Base-by-base conservation (phyloP, 225 moss, liverwort and hornwort species). In the Physcomitrellopsis africana region DNA sequence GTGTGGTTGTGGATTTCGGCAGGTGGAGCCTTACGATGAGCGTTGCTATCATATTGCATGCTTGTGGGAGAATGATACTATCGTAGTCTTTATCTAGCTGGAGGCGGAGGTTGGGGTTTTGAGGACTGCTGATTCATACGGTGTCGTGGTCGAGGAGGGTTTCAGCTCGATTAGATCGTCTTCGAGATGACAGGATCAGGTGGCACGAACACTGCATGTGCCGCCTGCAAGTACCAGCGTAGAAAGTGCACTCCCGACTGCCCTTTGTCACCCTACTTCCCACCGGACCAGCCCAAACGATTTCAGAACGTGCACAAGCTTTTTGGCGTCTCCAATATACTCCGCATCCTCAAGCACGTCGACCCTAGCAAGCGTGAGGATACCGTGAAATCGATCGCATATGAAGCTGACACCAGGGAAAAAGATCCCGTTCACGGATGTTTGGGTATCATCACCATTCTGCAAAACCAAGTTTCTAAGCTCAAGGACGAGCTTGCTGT, bases 351-450 rank as follows among this genome's bases (percentile, higher is more conserved):
- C 44, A 86, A 83, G 68, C 81, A 91, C 49, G 86, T 91, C 8
- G 86, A 89, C 29, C 81, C 81, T 10, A 86, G 83, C 63, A 84
- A 83, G 71, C 86, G 85, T 8, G 84, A 87, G 56, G 91, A 91
- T 63, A 83, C 84, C 12, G 91, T 91, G 44, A 89, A 86, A 20
- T 89, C 89, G 10, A 81, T 91, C 24, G 83, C 89, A 0, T 91
- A 86, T 73, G 91, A 91, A 44, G 91, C 91, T 7, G 91, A 91
- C 53, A 89, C 91, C 0, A 72, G 91, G 13, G 86, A 86, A 43
- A 86, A 86, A 70, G 91, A 91, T 67, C 91, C 89, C 20, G 89
- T 91, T 7, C 86, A 91, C 29, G 91, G 89, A 0, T 91, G 91
- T 62, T 57, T 89, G 0, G 89, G 91, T 8, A 85, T 82, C 48